Percentiles rank a stretch among this genome's conserved stretches.
Evolutionary conservation across 1,284 basidiomycete species (phyloP).

Genomic region (Malassezia psittaci): DNA sequence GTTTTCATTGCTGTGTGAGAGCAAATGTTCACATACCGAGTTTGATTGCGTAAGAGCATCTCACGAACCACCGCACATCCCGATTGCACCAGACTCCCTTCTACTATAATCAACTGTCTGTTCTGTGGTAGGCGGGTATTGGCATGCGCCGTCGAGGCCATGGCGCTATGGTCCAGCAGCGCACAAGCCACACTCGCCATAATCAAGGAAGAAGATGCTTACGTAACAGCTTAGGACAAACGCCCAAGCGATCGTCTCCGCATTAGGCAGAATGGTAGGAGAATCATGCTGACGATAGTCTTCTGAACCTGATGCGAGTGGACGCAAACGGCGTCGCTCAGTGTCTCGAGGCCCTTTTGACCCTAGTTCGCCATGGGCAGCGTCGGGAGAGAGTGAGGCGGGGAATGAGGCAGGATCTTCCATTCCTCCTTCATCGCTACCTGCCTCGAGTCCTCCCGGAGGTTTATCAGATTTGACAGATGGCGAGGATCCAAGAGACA

Average conservation of each 20-base stretch:
- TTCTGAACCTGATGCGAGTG: conserved; percentile 7
- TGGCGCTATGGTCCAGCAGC: conserved; percentile 12
- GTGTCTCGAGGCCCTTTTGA: conserved; percentile 12
- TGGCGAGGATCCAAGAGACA: conserved; percentile 19
- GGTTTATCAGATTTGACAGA: conserved; percentile 42
- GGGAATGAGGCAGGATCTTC: conserved; percentile 7
- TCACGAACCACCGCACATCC: conserved; percentile 21
- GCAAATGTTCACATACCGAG: conserved; percentile 3
- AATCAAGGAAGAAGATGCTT: background rate
- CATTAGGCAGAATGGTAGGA: conserved; percentile 4
- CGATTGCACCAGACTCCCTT: conserved; percentile 31
- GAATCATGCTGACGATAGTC: conserved; percentile 5
- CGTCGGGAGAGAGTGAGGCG: conserved; percentile 3
- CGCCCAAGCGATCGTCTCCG: background rate
- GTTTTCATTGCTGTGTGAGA: background rate
- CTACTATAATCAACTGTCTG: conserved; percentile 31
- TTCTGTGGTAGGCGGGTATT: background rate
- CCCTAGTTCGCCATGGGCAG: conserved; percentile 16
- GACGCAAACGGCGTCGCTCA: conserved; percentile 21
- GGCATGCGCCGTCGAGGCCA: background rate
- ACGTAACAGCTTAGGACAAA: background rate
- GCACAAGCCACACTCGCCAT: conserved; percentile 9
- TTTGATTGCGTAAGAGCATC: conserved; percentile 17
- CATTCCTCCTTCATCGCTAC: conserved; percentile 36
- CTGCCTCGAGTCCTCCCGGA: conserved; percentile 39